These are phyloP conservation scores for Komagataea norvegica DNA, from an alignment of 1,139 yeast species.

Conservation along the genomic window DNA sequence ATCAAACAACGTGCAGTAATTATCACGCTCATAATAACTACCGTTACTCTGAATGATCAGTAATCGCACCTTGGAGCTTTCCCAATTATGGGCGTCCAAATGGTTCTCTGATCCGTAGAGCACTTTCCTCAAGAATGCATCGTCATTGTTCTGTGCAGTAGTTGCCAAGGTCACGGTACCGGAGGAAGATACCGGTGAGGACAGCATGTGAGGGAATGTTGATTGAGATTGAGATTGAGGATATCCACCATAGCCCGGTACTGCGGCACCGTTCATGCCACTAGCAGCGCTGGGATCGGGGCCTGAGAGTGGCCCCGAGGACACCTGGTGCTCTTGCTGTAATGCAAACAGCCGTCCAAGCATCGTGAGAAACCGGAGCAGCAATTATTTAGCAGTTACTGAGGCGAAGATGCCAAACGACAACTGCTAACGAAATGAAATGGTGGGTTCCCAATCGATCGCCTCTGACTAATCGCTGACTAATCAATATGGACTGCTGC, in stretches of 20 bases:
- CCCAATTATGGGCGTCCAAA: slow-evolving; percentile 8
- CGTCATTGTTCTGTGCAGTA: slow-evolving; percentile 16
- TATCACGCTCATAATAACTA: slow-evolving; percentile 31
- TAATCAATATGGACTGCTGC: background rate
- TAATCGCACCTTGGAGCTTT: slow-evolving; percentile 27
- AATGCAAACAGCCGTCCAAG: slow-evolving; percentile 11
- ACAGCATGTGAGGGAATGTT: too few species aligned
- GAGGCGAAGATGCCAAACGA: too few species aligned
- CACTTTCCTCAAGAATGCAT: slow-evolving; percentile 23
- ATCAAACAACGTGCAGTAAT: slow-evolving; percentile 31
- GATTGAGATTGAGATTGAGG: too few species aligned
- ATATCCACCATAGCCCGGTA: too few species aligned
- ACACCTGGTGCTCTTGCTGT: slow-evolving; percentile 6
- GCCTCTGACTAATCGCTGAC: background rate
- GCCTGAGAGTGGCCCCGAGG: background rate
- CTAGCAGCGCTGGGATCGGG: background rate
- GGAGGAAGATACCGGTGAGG: too few species aligned
- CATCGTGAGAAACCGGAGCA: too few species aligned
- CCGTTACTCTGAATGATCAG: slow-evolving; percentile 34
- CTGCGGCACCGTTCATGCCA: too few species aligned
- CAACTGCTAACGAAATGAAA: too few species aligned
- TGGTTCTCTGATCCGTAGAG: slow-evolving; percentile 24
- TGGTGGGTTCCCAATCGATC: too few species aligned
- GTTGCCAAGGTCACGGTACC: too few species aligned
- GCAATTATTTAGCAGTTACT: too few species aligned